Percentiles rank a stretch among this genome's conserved stretches.
phyloP scores from a whole-genome alignment of 495 filamentous ascomycete species.

The Talaromyces thailandensis region DNA sequence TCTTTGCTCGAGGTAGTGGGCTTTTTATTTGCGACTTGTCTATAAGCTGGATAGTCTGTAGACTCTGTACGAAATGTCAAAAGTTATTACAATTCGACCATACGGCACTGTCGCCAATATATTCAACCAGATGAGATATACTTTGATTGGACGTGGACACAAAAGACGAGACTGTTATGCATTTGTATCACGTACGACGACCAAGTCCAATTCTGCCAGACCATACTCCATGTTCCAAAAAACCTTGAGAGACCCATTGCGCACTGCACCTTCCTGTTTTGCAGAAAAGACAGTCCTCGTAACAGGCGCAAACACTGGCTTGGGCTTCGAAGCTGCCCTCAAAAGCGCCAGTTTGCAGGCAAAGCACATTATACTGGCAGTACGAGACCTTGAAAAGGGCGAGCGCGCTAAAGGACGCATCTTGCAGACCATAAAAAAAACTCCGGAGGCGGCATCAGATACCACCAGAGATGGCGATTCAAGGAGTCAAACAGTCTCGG shows the following conservation, averaged over 20 bases:
- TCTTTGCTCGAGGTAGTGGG: too few species aligned
- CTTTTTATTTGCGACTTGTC: too few species aligned
- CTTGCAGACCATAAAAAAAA: background rate
- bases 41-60: background rate
- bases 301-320: constrained; percentile 16
- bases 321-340: constrained; percentile 13
- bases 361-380: constrained; percentile 10
- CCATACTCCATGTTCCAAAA: background rate
- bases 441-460: background rate
- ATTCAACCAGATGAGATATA: background rate
- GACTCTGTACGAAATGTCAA: background rate
- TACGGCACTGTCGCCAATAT: background rate
- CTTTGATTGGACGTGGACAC: background rate
- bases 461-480: constrained; percentile 1
- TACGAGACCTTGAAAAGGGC: constrained; percentile 8
- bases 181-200: background rate
- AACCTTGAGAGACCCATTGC: background rate
- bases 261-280: background rate
- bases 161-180: background rate
- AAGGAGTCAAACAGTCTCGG: background rate
- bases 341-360: constrained; percentile 9
- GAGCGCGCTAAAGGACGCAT: constrained; percentile 4
- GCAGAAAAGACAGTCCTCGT: constrained; percentile 13
- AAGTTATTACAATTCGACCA: background rate
- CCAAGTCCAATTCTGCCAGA: background rate